A percentile compares a stretch with the other conserved stretches of the same genome.
These are phyloP conservation scores for Leptographium galeiforme DNA, from an alignment of 2,329 filamentous ascomycete species.

Conservation along the genomic window DNA sequence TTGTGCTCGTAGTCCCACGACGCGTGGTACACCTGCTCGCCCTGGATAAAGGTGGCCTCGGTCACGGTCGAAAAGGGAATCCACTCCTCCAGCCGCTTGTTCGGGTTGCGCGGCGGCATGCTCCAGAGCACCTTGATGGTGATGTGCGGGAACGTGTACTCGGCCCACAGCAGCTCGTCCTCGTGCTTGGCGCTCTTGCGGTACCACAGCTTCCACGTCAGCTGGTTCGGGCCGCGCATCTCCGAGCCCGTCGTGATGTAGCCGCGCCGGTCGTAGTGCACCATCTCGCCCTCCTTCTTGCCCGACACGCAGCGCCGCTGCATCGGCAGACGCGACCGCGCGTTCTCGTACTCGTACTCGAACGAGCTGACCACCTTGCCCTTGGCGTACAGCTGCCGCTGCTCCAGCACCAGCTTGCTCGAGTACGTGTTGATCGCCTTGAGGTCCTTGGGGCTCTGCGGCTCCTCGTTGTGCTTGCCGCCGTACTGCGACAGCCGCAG, in stretches of 20 bases:
- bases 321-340: conserved; percentile 23
- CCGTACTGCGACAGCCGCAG: conserved; percentile 10
- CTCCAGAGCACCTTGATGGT: conserved; percentile 41
- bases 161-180: conserved; percentile 40
- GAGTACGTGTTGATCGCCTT: conserved; percentile 33
- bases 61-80: conserved; percentile 41
- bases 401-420: conserved; percentile 27
- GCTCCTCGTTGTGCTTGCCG: conserved; percentile 26
- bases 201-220: conserved; percentile 41
- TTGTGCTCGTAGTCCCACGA: conserved; percentile 34
- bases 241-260: conserved; percentile 39
- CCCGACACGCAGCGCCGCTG: conserved; percentile 32
- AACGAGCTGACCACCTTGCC: background rate
- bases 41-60: conserved; percentile 39
- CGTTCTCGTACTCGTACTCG: conserved; percentile 19
- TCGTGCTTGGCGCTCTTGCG: conserved; percentile 38
- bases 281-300: conserved; percentile 27
- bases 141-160: conserved; percentile 39
- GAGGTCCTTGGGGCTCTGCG: conserved; percentile 24
- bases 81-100: conserved; percentile 38
- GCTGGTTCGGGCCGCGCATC: conserved; percentile 34
- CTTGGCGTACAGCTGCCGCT: conserved; percentile 14
- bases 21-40: conserved; percentile 36
- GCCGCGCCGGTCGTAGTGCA: conserved; percentile 38
- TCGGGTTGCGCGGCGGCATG: conserved; percentile 32